Evolutionary conservation across 257 asterid species (phyloP).

Genomic region (Parsonsia alboflavescens): DNA sequence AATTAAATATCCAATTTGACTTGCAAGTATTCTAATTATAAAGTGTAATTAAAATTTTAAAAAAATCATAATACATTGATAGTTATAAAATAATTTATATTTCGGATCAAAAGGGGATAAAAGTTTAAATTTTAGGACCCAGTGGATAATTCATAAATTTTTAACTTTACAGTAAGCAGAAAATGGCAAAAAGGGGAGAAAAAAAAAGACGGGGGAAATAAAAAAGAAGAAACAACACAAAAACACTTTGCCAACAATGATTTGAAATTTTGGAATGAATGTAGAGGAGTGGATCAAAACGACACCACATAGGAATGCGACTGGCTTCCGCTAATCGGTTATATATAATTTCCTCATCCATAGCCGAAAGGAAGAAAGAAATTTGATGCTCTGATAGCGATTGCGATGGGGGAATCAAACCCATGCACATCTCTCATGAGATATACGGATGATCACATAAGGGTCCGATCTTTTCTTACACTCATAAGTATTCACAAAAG

Average conservation of each 20-base stretch:
- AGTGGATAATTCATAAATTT: no score
- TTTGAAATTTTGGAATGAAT: conserved; percentile 1
- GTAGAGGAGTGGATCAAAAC: not conserved
- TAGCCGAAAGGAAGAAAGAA: conserved; percentile 7
- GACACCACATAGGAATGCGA: not conserved
- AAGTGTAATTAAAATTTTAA: no score
- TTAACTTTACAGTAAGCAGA: not conserved
- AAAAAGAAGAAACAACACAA: not conserved
- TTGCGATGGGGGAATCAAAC: not conserved
- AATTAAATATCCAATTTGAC: no score
- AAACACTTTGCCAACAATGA: conserved; percentile 7
- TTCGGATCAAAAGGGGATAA: no score
- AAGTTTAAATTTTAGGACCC: no score
- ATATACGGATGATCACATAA: not conserved
- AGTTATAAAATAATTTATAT: no score
- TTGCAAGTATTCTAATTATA: no score
- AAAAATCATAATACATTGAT: no score
- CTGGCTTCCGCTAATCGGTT: not conserved
- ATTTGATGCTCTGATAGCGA: conserved; percentile 4
- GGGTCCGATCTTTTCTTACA: no score
- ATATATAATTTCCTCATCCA: conserved; percentile 7
- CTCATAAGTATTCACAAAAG: no score
- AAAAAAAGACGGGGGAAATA: not conserved
- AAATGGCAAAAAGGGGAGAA: not conserved
- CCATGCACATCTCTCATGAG: not conserved